Conservation (phyloP, 768 basidiomycete genomes). For the Agrocybe chaxingu region DNA sequence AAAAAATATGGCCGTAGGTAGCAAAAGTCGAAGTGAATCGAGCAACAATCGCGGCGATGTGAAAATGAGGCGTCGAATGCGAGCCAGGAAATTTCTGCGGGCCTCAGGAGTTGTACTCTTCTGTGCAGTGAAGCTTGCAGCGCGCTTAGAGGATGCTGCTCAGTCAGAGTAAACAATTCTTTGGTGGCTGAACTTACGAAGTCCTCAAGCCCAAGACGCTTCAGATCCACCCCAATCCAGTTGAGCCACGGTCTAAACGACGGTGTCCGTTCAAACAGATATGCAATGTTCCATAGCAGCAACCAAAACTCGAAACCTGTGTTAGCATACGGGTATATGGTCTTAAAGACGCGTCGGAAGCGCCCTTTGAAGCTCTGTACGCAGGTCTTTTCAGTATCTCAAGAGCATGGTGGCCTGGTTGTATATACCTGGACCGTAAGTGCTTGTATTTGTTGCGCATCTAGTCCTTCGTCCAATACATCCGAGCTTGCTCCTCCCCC, state of each 20-base stretch:
- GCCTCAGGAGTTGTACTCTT: constrained; percentile 24
- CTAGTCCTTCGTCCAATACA: constrained; percentile 51
- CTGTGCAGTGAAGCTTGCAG: constrained; percentile 30
- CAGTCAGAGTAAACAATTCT: background rate
- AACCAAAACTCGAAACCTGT: constrained; percentile 77
- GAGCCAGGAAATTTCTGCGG: constrained; percentile 35
- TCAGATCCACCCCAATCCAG: constrained; percentile 81
- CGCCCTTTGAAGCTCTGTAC: constrained; percentile 51
- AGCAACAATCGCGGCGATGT: constrained; percentile 62
- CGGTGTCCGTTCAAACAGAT: constrained; percentile 83
- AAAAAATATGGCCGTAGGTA: constrained; percentile 90
- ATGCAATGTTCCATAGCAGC: constrained; percentile 80
- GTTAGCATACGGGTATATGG: constrained; percentile 80
- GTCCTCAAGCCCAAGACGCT: constrained; percentile 76
- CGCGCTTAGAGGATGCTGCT: constrained; percentile 30
- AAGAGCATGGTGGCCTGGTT: background rate
- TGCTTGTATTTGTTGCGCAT: constrained; percentile 39
- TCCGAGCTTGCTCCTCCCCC: constrained; percentile 80
- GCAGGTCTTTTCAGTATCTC: background rate
- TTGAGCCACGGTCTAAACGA: constrained; percentile 91
- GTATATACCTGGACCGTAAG: constrained; percentile 50
- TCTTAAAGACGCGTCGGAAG: constrained; percentile 63
- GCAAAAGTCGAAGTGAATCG: constrained; percentile 73
- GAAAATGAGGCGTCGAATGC: constrained; percentile 44
- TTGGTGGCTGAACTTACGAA: constrained; percentile 45